Evolutionary conservation across 108 stramenopile species (phyloP), one percentile per base, ranked within the genome.

Genomic region (Nitzschia putrida): DNA sequence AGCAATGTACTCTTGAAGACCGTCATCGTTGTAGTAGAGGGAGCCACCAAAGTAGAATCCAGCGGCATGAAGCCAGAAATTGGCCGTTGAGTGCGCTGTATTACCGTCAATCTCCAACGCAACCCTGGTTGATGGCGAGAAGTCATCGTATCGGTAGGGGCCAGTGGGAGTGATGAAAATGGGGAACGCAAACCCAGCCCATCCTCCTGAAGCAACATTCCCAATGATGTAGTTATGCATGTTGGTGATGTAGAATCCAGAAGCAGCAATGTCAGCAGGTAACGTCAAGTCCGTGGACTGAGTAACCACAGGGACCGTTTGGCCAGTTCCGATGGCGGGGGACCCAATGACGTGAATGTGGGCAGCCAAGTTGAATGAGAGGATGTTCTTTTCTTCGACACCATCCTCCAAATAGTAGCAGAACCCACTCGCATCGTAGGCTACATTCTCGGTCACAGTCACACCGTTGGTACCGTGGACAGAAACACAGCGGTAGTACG

Each of bases 331-430:
- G 3, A 49, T 49, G 14, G 47, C 47, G 1, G 47, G 20, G 25
- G 61, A 44, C 4, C 79, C 78, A 37, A 85, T 64, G 5, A 61
- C 34, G 63, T 84, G 84, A 10, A 85, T 64, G 55, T 82, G 81
- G 11, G 84, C 84, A 0, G 64, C 81, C 45, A 85, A 74, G 60
- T 85, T 85, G 66, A 23, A 79, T 13, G 61, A 40, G 22, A 86
- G 53, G n/a, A 42, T 74, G 50, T 83, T 83, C 54, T 75, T 20
- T 55, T 78, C 61, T 53, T 86, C 85, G 25, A 81, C 66, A 0
- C 85, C 85, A 69, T 83, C 82, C 50, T 86, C 85, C 20, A 78
- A 38, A 57, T 76, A 82, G 45, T 80, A 81, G 64, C 80, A 81
- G 52, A 74, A 83, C 1, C 85, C 85, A 24, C 55, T 56, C n/a